phyloP scores from a whole-genome alignment of 768 basidiomycete species.

The Porpolomopsis calyptriformis region DNA sequence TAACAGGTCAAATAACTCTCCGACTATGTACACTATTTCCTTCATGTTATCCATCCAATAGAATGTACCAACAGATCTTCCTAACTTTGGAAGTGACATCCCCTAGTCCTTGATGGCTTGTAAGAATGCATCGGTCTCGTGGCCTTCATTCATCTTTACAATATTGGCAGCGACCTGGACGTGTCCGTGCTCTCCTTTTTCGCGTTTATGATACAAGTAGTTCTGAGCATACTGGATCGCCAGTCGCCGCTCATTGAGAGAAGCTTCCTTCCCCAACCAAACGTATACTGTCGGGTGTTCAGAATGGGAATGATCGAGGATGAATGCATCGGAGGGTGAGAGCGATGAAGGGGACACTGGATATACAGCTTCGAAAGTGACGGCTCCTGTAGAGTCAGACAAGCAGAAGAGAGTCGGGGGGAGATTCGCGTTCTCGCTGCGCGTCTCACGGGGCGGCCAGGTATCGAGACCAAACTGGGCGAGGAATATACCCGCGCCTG shows the following conservation, averaged over 20 bases:
- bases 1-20: neutral
- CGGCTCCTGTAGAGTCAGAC: conserved; percentile 33
- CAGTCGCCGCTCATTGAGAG: conserved; percentile 37
- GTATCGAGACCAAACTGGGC: conserved; percentile 31
- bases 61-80: no score
- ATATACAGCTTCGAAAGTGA: conserved; percentile 28
- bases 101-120: conserved; percentile 13
- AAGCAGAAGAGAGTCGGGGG: conserved; percentile 28
- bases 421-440: neutral
- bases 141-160: conserved; percentile 45
- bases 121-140: conserved; percentile 39
- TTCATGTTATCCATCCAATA: no score
- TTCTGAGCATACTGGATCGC: conserved; percentile 46
- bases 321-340: conserved; percentile 39
- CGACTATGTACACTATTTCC: no score
- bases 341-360: conserved; percentile 25
- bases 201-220: conserved; percentile 35
- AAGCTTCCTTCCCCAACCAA: conserved; percentile 46
- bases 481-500: conserved; percentile 39
- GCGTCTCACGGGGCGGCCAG: conserved; percentile 2
- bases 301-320: conserved; percentile 35
- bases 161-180: conserved; percentile 29
- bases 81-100: neutral
- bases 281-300: conserved; percentile 38
- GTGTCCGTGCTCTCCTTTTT: conserved; percentile 9